Base-by-base conservation (phyloP, 495 filamentous ascomycete genomes). In the Aspergillus cavernicola region DNA sequence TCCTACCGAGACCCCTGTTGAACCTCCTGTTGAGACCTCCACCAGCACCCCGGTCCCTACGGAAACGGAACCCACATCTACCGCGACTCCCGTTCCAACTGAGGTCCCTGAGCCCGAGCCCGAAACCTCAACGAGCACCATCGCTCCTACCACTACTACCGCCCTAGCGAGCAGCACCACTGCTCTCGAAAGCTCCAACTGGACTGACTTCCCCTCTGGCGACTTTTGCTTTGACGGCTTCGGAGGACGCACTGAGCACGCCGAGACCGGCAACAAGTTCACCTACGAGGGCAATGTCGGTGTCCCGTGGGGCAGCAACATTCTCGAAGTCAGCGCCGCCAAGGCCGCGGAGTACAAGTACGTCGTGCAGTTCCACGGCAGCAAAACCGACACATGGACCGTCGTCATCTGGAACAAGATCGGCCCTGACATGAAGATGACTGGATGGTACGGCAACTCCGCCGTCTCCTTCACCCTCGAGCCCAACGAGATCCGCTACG, bases 371-470 rank as follows among this genome's bases (percentile, higher is more conserved):
- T 74, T 81, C 60, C 60, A 43, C 26, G 75, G 76, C 35, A 55
- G 61, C 31, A 65, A 68, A 41, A 56, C 52, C 6, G 56, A 45
- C 36, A 26, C 38, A 40, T 75, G 74, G 65, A 74, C 67, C 6
- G 67, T 80, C 29, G 64, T 64, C 10, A 43, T 82, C 59, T 83
- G 80, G 80, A 79, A 82, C 68, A 83, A 82, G 61, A 55, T 71
- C 48, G 77, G 71, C 2, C 66, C 68, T 0, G 71, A 76, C 43
- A 66, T 63, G 10, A 62, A 68, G 22, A 56, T 76, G 55, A 59
- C 64, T 33, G 70, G 77, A n/a, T 79, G 71, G 63, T 78, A 78
- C 47, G 69, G 66, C 6, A 55, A 71, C 39, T 69, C 72, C 3
- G 71, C 71, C 10, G 26, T 80, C 23, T 71, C 53, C 16, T 72